Percentiles rank a stretch among this genome's conserved stretches.
These are phyloP conservation scores for Fagopyrum tataricum DNA, from an alignment of 148 eudicot genomes.

Conservation along the genomic window DNA sequence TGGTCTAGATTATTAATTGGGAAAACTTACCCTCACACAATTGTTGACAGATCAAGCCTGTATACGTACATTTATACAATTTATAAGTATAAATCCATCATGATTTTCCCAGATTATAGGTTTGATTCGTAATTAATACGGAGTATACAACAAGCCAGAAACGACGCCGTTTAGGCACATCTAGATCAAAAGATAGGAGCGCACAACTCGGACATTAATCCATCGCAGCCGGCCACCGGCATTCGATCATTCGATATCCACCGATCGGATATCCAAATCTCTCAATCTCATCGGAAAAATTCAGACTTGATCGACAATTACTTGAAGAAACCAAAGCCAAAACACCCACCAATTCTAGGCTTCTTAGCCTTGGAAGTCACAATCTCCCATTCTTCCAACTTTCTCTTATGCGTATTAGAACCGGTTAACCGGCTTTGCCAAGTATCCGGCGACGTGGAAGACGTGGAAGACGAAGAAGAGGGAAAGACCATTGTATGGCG, in stretches of 20 bases:
- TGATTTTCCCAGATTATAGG: no score
- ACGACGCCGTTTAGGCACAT: no score
- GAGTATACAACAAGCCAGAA: no score
- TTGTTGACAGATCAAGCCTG: no score
- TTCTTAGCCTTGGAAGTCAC: background rate
- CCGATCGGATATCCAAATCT: background rate
- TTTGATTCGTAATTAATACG: no score
- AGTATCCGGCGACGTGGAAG: background rate
- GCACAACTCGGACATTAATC: background rate
- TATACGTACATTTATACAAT: no score
- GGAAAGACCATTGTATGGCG: conserved; percentile 44
- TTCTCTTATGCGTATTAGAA: background rate
- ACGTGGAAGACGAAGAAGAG: conserved; percentile 20
- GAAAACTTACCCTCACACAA: no score
- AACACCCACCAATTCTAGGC: background rate
- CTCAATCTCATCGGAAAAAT: no score
- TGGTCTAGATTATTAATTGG: no score
- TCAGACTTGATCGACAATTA: background rate
- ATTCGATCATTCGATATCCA: background rate
- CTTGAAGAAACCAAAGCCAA: background rate
- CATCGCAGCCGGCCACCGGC: background rate
- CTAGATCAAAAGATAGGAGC: no score
- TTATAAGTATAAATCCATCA: no score
- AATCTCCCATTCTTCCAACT: background rate
- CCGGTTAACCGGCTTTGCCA: background rate